Conservation (phyloP, 208 protist genomes). For the Leptomonas seymouri region DNA sequence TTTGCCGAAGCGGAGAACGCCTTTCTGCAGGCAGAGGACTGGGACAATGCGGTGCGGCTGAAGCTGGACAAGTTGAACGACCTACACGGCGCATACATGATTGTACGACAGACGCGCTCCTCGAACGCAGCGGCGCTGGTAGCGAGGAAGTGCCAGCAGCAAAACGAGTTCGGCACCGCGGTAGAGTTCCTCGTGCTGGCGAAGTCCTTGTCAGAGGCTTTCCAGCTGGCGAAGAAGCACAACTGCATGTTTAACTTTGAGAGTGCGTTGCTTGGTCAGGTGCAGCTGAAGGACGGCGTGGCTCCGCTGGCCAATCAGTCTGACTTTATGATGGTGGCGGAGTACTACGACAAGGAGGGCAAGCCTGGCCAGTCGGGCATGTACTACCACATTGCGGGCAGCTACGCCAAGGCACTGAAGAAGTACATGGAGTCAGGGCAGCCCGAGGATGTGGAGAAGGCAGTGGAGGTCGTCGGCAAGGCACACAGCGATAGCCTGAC, state of each 20-base stretch:
- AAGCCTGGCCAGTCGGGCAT: conserved; percentile 87
- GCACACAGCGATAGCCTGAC: conserved; percentile 94
- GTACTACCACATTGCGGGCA: conserved; percentile 93
- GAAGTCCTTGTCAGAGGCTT: conserved; percentile 91
- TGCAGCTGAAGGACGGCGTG: conserved; percentile 86
- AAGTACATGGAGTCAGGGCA: conserved; percentile 91
- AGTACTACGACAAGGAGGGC: conserved; percentile 92
- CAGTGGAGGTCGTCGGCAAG: conserved; percentile 93
- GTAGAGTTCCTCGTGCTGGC: conserved; percentile 98
- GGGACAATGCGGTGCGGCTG: conserved; percentile 95
- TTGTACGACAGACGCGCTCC: conserved; percentile 94
- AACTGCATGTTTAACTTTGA: conserved; percentile 90
- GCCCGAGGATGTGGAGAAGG: conserved; percentile 92
- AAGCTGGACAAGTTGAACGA: conserved; percentile 95
- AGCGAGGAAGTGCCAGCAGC: conserved; percentile 89
- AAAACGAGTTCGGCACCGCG: conserved; percentile 83
- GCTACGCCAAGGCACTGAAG: conserved; percentile 88
- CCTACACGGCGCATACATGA: conserved; percentile 93
- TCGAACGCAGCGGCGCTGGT: conserved; percentile 93
- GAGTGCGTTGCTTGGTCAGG: conserved; percentile 73
- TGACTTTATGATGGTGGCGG: conserved; percentile 90
- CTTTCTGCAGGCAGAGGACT: conserved; percentile 95
- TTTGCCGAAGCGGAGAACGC: conserved; percentile 93
- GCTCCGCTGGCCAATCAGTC: conserved; percentile 60
- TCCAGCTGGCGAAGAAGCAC: conserved; percentile 92